phyloP scores from a whole-genome alignment of 78 protist genomes.

The Parvularia atlantis region DNA sequence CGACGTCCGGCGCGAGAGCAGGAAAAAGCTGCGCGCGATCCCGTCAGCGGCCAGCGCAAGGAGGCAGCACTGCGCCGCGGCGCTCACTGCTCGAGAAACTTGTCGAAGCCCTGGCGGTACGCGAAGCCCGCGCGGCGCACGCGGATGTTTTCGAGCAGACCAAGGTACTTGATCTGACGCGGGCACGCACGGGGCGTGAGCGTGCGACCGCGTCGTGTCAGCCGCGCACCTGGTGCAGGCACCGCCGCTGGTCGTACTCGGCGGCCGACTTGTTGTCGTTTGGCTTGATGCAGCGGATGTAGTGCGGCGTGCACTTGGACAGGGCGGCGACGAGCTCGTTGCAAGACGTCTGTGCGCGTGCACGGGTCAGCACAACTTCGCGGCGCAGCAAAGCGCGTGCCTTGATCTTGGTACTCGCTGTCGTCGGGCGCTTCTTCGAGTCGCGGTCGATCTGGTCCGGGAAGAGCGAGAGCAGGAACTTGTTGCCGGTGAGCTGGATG shows the following conservation, averaged over 20 bases:
- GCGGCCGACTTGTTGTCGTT: conserved; percentile 43
- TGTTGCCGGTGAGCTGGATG: not conserved
- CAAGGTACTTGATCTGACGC: no score
- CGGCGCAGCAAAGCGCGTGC: no score
- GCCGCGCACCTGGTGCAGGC: no score
- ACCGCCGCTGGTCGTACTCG: no score
- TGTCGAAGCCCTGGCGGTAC: conserved; percentile 49
- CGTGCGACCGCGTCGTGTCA: no score
- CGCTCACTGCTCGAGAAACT: conserved; percentile 22
- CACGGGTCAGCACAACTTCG: no score
- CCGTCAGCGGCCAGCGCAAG: no score
- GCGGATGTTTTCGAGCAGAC: conserved; percentile 75
- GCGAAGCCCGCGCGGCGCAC: conserved; percentile 94
- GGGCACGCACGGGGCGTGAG: no score
- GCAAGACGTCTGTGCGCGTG: not conserved
- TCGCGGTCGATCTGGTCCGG: conserved; percentile 43
- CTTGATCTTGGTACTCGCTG: conserved; percentile 68
- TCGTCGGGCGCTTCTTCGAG: conserved; percentile 50
- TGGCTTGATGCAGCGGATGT: conserved; percentile 74
- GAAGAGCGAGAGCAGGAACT: conserved; percentile 24
- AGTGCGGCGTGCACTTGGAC: conserved; percentile 41
- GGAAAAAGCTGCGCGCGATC: no score
- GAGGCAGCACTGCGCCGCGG: no score
- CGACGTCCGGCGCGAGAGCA: conserved; percentile 17
- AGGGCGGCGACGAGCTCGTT: conserved; percentile 52